Percentiles rank a stretch among this genome's conserved stretches.
phyloP scores from a whole-genome alignment of 768 basidiomycete species.

The Podaxis rugospora region DNA sequence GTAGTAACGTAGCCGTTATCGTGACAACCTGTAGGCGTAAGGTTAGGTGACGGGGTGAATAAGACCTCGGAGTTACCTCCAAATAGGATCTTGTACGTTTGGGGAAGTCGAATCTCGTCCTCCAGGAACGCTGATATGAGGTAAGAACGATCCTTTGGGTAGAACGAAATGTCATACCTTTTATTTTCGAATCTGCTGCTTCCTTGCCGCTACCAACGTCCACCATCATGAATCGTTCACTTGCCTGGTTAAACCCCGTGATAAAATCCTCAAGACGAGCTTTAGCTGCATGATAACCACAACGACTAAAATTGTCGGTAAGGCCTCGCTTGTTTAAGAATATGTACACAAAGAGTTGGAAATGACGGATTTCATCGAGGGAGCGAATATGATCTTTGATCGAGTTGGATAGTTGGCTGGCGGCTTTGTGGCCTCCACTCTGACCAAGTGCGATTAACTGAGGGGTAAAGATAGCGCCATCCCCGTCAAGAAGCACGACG shows the following conservation, averaged over 20 bases:
- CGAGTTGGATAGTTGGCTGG: constrained; percentile 40
- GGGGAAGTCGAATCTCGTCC: constrained; percentile 57
- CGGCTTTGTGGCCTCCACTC: constrained; percentile 54
- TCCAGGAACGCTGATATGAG: constrained; percentile 43
- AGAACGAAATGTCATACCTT: constrained; percentile 39
- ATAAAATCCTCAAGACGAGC: constrained; percentile 59
- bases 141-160: neutral
- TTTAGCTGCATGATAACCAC: constrained; percentile 31
- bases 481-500: constrained; percentile 61
- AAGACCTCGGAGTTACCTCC: constrained; percentile 39
- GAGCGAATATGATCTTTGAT: constrained; percentile 31
- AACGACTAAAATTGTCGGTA: constrained; percentile 43
- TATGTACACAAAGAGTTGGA: constrained; percentile 58
- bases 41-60: constrained; percentile 4
- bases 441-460: constrained; percentile 52
- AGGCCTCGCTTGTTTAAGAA: constrained; percentile 64
- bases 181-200: constrained; percentile 72
- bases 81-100: constrained; percentile 64
- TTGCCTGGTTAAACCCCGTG: constrained; percentile 66
- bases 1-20: constrained; percentile 68
- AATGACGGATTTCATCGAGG: constrained; percentile 32
- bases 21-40: constrained; percentile 49
- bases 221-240: constrained; percentile 61
- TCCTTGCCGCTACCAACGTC: constrained; percentile 72
- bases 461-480: constrained; percentile 54